Evolutionary conservation across 2,329 filamentous ascomycete genomes (phyloP).

Genomic region (Talaromyces pinophilus): DNA sequence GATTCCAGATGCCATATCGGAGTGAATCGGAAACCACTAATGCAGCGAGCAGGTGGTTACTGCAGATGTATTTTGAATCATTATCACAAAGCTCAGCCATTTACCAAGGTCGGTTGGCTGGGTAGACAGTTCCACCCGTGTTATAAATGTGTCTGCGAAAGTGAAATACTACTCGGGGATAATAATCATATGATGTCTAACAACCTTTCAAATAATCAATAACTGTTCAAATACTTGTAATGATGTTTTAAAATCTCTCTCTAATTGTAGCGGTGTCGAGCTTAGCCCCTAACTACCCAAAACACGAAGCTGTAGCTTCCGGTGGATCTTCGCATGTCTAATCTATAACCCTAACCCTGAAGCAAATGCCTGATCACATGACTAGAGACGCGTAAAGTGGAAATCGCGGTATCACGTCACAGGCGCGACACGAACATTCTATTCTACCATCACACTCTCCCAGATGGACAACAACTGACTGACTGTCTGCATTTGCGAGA

Average conservation of each 20-base stretch:
- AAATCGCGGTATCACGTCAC: conserved; percentile 18
- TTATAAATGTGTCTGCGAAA: neutral
- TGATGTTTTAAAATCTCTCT: neutral
- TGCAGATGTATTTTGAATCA: no score
- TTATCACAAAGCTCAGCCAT: neutral
- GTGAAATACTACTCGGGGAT: neutral
- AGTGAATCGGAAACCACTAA: no score
- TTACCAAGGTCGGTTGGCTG: neutral
- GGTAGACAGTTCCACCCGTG: neutral
- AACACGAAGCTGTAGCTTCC: neutral
- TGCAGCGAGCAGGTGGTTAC: no score
- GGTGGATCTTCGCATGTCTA: neutral
- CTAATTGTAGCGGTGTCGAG: neutral
- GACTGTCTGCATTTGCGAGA: neutral
- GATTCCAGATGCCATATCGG: neutral
- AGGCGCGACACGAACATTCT: conserved; percentile 16
- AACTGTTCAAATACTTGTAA: neutral
- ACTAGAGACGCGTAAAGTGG: conserved; percentile 15
- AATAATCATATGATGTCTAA: neutral
- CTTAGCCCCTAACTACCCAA: neutral
- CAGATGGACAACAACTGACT: neutral
- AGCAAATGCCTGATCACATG: neutral
- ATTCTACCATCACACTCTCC: neutral
- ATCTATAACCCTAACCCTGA: neutral
- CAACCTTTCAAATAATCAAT: neutral